Evolutionary conservation across 1,284 basidiomycete species (phyloP).

Genomic region (Takashimella koratensis): DNA sequence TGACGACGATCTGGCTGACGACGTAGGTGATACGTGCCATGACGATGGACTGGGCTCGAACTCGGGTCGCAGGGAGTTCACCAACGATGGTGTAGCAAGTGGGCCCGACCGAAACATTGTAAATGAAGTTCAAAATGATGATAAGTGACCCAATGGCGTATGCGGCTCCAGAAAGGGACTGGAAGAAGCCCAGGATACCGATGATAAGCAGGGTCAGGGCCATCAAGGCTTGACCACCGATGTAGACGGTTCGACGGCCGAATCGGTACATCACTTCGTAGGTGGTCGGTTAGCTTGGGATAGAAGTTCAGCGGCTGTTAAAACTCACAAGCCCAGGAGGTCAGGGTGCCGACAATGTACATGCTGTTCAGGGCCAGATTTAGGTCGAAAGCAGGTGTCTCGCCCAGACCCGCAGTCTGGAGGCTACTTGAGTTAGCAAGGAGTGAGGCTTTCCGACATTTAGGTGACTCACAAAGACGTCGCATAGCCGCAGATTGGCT

Average conservation of each 20-base stretch:
- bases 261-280: no score
- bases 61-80: slow-evolving; percentile 13
- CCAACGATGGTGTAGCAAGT: slow-evolving; percentile 17
- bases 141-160: slow-evolving; percentile 41
- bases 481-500: no score
- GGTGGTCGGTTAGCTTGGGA: no score
- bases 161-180: slow-evolving; percentile 8
- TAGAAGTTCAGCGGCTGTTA: no score
- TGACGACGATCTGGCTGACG: slow-evolving; percentile 41
- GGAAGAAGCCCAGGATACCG: slow-evolving; percentile 33
- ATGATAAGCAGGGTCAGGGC: slow-evolving; percentile 17
- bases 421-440: not conserved
- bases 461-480: not conserved
- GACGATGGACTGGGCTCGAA: slow-evolving; percentile 51
- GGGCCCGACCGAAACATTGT: slow-evolving; percentile 28
- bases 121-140: slow-evolving; percentile 27
- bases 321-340: not conserved
- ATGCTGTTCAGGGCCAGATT: no score
- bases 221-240: slow-evolving; percentile 16
- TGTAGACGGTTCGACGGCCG: slow-evolving; percentile 30
- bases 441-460: not conserved
- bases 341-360: no score
- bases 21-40: slow-evolving; percentile 50
- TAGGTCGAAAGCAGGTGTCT: no score
- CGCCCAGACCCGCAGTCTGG: no score